A percentile compares a stretch with the other conserved stretches of the same genome.
phyloP scores from a whole-genome alignment of 495 filamentous ascomycete species.

The Amorphotheca resinae region DNA sequence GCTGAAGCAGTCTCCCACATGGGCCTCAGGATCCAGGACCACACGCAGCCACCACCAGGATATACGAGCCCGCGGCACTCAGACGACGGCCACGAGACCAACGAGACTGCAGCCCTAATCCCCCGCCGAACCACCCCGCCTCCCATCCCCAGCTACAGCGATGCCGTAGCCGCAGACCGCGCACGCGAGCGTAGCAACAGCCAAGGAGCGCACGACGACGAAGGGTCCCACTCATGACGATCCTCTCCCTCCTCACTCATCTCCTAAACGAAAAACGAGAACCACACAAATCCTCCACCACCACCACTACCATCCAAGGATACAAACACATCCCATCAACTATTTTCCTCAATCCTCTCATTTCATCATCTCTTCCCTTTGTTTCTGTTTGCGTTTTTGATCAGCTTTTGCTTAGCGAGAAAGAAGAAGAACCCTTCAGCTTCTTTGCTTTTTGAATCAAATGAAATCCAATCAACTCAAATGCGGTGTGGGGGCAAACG shows the following conservation, averaged over 20 bases:
- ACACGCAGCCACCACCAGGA: conserved; percentile 47
- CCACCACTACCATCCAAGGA: no score
- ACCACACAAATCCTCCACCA: no score
- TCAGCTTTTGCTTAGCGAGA: no score
- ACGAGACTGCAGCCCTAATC: conserved; percentile 23
- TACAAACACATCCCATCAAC: no score
- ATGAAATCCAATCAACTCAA: no score
- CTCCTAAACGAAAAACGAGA: no score
- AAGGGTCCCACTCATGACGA: conserved; percentile 5
- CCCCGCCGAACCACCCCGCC: conserved; percentile 28
- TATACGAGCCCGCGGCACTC: conserved; percentile 58
- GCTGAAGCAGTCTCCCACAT: not conserved
- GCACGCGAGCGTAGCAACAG: conserved; percentile 14
- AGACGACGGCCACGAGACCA: conserved; percentile 29
- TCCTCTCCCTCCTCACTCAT: not conserved
- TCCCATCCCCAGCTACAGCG: conserved; percentile 55
- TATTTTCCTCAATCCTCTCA: no score
- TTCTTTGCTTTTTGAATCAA: no score
- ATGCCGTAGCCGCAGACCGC: conserved; percentile 37
- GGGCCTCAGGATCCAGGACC: conserved; percentile 20
- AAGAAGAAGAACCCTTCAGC: no score
- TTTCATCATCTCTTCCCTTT: no score
- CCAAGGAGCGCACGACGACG: conserved; percentile 5
- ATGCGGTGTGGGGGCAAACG: no score
- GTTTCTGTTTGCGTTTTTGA: no score